Evolutionary conservation across 495 filamentous ascomycete species (phyloP).

Genomic region (Cladorrhinum samala): DNA sequence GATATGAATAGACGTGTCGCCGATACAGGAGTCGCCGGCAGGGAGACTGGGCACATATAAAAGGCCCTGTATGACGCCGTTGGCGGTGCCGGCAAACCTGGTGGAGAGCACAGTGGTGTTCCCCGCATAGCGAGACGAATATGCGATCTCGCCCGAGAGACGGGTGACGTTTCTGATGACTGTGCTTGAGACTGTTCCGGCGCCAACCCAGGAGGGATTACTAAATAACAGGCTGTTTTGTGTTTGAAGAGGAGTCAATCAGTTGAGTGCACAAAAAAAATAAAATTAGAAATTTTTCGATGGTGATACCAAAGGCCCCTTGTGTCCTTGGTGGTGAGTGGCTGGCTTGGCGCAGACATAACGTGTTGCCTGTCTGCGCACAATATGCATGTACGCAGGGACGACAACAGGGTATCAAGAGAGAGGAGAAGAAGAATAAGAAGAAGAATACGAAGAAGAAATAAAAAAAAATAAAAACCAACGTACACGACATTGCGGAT

Average conservation of each 20-base stretch:
- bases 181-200: constrained; percentile 38
- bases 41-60: constrained; percentile 74
- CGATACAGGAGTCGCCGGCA: constrained; percentile 50
- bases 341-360: no score
- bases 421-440: no score
- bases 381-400: no score
- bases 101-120: constrained; percentile 67
- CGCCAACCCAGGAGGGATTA: constrained; percentile 38
- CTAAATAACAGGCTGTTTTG: constrained; percentile 44
- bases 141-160: constrained; percentile 55
- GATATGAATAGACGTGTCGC: constrained; percentile 51
- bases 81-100: constrained; percentile 46
- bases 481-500: constrained; percentile 37
- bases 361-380: no score
- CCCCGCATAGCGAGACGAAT: constrained; percentile 51
- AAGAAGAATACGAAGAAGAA: no score
- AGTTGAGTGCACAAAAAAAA: neutral
- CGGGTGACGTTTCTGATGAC: constrained; percentile 44
- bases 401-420: no score
- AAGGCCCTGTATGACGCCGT: constrained; percentile 59
- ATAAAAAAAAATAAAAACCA: neutral
- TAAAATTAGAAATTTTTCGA: no score
- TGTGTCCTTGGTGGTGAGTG: no score
- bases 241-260: neutral
- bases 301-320: no score